Base-by-base conservation (phyloP, 768 basidiomycete genomes). In the Asterophora parasitica region DNA sequence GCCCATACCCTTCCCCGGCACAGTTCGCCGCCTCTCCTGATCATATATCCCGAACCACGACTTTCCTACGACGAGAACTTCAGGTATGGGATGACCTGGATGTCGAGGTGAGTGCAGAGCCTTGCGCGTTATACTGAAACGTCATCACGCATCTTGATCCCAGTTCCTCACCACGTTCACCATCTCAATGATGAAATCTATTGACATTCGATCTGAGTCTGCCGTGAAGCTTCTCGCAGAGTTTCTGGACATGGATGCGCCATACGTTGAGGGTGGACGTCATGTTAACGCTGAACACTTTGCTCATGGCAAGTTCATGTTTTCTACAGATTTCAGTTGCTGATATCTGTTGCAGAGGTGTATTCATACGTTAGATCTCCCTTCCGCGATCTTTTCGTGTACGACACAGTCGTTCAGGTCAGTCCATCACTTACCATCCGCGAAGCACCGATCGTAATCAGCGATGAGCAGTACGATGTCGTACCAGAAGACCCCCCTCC, bases 101-200 rank as follows among this genome's bases (percentile, higher is more conserved):
- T 60, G 83, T 95, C 4, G 92, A 95, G 76, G 90, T 85, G 43
- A 48, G 77, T 47, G 23, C 23, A 27, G 34, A 33, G 45, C 32
- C 40, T 12, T 28, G 15, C 13, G 23, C 9, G 44, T n/a, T 35
- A 32, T 50, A 15, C 34, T 20, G 15, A 2, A 35, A 16, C 39
- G 47, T 26, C 50, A 39, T 46, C 38, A 52, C 50, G 53, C 40
- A 51, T 48, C 26, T 45, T n/a, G 16, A 55, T 42, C 19, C 1
- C 46, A 92, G 88, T 97, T 94, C 65, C 73, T 97, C 45, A 92
- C 89, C 10, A 88, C 83, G 2, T 90, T 94, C 67, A 89, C 82
- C 15, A 69, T 95, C 43, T 91, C 92, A 1, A 72, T 97, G 57
- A 91, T 97, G 83, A 91, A 92, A 66, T 77, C 88, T 3, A 81